Evolutionary conservation across 163 green algal genomes (phyloP).

Genomic region (Coccomyxa subellipsoidea): DNA sequence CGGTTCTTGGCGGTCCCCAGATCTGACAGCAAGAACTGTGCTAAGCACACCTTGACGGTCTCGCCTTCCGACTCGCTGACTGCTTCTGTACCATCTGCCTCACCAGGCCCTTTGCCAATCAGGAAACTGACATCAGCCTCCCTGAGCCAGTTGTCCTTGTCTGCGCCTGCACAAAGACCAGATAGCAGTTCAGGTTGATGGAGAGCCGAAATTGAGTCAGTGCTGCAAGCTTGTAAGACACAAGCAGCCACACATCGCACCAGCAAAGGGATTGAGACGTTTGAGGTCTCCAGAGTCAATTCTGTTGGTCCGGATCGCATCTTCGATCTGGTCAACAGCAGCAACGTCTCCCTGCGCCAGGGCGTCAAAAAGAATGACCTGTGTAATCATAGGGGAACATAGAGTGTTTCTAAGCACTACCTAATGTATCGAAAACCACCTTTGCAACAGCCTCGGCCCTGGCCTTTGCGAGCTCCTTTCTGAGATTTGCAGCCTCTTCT

Average conservation of each 20-base stretch:
- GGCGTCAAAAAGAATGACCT: background rate
- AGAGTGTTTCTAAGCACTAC: background rate
- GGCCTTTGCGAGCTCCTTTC: constrained; percentile 18
- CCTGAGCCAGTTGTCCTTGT: background rate
- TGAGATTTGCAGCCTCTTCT: constrained; percentile 51
- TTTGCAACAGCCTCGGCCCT: constrained; percentile 1
- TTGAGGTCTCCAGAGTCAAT: background rate
- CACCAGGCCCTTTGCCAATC: background rate
- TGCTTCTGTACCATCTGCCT: background rate
- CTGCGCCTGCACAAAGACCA: background rate
- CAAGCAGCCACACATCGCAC: background rate
- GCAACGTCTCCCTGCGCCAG: constrained; percentile 9
- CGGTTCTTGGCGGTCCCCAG: too few species aligned
- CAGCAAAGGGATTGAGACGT: background rate
- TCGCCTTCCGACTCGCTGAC: background rate
- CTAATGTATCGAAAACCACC: background rate
- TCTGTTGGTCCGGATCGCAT: background rate
- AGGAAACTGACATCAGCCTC: background rate
- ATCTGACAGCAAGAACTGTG: too few species aligned
- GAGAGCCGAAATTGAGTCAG: background rate
- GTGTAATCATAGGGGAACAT: too few species aligned
- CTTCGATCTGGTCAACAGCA: background rate
- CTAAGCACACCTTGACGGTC: background rate
- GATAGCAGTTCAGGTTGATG: background rate
- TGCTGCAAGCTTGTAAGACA: background rate